These are phyloP conservation scores for Eucalyptus microcorys DNA, from an alignment of 345 rosid species.

Conservation along the genomic window DNA sequence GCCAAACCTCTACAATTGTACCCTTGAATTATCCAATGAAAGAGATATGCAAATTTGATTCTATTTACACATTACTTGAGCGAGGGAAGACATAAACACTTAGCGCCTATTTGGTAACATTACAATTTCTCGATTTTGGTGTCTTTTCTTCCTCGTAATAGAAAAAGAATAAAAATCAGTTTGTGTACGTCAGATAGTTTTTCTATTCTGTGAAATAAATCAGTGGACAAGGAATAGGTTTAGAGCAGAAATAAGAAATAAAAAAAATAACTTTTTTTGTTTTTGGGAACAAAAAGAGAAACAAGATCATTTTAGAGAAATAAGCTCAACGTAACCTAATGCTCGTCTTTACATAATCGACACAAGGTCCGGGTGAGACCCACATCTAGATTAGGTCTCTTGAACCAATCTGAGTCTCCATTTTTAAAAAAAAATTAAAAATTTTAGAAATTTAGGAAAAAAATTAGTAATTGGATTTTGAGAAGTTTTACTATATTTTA, in stretches of 20 bases:
- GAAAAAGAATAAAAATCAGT: rapidly evolving
- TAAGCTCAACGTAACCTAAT: no score
- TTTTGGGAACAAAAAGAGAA: no score
- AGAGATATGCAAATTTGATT: neutral
- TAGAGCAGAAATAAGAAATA: rapidly evolving
- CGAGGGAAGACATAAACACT: neutral
- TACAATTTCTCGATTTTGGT: neutral
- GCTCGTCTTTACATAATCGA: rapidly evolving
- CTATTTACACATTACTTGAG: neutral
- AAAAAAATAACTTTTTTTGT: no score
- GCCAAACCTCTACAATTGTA: neutral
- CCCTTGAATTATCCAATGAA: neutral
- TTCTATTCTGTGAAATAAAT: no score
- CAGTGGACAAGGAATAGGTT: no score
- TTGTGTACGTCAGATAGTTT: neutral
- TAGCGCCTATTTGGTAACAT: no score
- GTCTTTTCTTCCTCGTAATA: neutral
- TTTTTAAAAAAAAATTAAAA: no score
- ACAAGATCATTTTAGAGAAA: no score
- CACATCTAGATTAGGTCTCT: rapidly evolving
- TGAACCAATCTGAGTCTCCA: rapidly evolving
- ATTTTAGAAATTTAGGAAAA: rapidly evolving
- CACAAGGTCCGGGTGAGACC: no score
- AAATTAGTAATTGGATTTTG: no score
- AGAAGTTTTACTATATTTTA: no score